These are phyloP conservation scores for Plantago major DNA, from an alignment of 257 asterid genomes.

Conservation along the genomic window DNA sequence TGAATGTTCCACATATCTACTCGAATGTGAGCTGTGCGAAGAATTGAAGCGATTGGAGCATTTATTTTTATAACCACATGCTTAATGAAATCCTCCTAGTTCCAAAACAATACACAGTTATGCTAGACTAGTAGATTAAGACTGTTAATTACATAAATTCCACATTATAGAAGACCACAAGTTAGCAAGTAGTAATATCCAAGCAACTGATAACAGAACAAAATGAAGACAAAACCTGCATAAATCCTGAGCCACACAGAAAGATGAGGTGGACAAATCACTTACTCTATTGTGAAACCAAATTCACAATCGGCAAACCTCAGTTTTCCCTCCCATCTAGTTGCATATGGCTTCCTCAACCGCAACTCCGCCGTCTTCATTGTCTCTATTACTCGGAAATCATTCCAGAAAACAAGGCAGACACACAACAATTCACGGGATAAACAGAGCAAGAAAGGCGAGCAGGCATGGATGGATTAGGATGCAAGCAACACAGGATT, in stretches of 20 bases:
- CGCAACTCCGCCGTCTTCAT: constrained; percentile 42
- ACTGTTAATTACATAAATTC: too few species aligned
- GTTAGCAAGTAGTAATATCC: not conserved
- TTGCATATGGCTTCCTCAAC: constrained; percentile 53
- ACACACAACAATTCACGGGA: constrained; percentile 15
- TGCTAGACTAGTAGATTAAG: too few species aligned
- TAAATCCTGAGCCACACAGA: constrained; percentile 38
- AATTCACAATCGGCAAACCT: not conserved
- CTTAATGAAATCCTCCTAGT: too few species aligned
- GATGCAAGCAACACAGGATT: constrained; percentile 39
- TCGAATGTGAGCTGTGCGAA: too few species aligned
- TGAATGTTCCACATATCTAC: too few species aligned
- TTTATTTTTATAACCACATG: too few species aligned
- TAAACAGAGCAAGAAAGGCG: constrained; percentile 15
- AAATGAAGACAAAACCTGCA: constrained; percentile 18
- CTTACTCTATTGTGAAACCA: constrained; percentile 10
- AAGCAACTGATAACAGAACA: constrained; percentile 19
- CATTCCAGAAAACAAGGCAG: constrained; percentile 26
- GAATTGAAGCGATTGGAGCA: too few species aligned
- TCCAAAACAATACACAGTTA: too few species aligned
- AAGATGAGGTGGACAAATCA: constrained; percentile 29
- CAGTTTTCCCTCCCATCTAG: not conserved
- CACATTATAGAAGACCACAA: too few species aligned
- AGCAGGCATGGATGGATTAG: constrained; percentile 9
- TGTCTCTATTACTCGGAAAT: constrained; percentile 34